Evolutionary conservation across 176 grass and related monocot genomes (phyloP), one percentile per base, ranked within the genome.

Genomic region (Poa annua): DNA sequence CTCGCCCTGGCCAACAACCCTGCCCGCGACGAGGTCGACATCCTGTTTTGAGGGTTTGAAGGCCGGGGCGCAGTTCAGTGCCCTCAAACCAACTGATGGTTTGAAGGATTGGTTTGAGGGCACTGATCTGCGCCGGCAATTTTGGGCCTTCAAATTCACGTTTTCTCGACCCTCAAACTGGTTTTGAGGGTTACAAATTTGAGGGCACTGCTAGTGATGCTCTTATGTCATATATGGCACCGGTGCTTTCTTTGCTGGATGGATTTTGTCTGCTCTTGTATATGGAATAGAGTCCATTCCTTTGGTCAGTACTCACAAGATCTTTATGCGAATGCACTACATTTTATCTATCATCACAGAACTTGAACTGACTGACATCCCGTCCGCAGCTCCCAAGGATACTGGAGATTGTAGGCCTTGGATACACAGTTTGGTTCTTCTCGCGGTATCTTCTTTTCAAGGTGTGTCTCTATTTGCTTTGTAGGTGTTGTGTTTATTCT

Each of bases 251-350:
- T 26, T 84, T 33, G 76, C 70, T 39, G 79, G 92, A 57, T 92
- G 91, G 87, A 47, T 97, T 83, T 82, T 90, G 42, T 85, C 89
- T 53, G 80, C 84, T 67, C 16, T 90, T 73, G 49, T 94, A 80
- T 92, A 89, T 25, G 38, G 66, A 25, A 64, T 92, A 9, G 94
- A 97, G 63, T 90, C 94, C 33, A 81, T 97, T 13, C 91, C 89
- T 38, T 57, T 94, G 91, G 89, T 97, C 82, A 78, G 69, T 86
- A 44, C 1, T 34, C 53, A 56, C 39, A 24, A 54, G 41, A 67
- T 83, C 24, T 74, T 50, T 66, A 35, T 3, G 8, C 20, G 35
- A 41, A 79, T 32, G 26, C n/a, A n/a, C n/a, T 38, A 47, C 25
- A 59, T 51, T 79, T 49, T 7, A 48, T 57, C 2, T 59, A 12